phyloP scores from a whole-genome alignment of 768 basidiomycete genomes.

The Collybiopsis confluens region DNA sequence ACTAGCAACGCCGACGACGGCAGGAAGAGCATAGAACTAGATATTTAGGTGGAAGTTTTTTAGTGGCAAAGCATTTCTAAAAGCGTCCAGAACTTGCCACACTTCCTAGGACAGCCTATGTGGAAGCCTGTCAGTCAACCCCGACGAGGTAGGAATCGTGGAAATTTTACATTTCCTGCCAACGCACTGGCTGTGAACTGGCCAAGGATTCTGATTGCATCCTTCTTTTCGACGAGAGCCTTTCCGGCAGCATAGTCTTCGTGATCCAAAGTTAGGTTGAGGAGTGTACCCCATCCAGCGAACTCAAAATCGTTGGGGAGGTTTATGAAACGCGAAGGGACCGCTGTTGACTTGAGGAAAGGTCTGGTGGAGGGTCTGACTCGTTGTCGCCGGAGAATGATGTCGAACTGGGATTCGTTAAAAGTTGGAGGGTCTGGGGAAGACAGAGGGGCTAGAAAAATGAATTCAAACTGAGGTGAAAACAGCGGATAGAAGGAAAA shows the following conservation, averaged over 20 bases:
- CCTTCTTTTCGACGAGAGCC: slow-evolving; percentile 22
- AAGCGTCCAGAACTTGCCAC: no score
- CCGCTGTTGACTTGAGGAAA: slow-evolving; percentile 31
- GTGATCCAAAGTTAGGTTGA: slow-evolving; percentile 37
- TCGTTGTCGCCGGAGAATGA: slow-evolving; percentile 59
- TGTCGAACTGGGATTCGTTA: slow-evolving; percentile 44
- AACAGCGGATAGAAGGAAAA: background rate
- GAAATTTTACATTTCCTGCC: slow-evolving; percentile 46
- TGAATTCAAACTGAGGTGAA: background rate
- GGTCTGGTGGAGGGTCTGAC: slow-evolving; percentile 41
- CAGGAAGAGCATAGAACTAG: slow-evolving; percentile 68
- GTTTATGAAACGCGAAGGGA: slow-evolving; percentile 60
- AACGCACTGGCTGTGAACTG: slow-evolving; percentile 63
- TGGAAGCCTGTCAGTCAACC: no score
- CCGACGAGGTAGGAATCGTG: no score
- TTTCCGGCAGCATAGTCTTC: slow-evolving; percentile 37
- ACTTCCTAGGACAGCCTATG: slow-evolving; percentile 58
- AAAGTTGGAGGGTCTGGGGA: slow-evolving; percentile 37
- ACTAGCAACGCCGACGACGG: slow-evolving; percentile 53
- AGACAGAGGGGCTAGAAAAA: background rate
- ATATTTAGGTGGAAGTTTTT: no score
- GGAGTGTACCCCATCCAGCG: slow-evolving; percentile 63
- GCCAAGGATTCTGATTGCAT: slow-evolving; percentile 44
- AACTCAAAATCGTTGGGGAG: slow-evolving; percentile 66
- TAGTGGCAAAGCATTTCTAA: no score